These are phyloP conservation scores for Brachypodium distachyon DNA, from an alignment of 202 grass and related monocot species.

Conservation along the genomic window DNA sequence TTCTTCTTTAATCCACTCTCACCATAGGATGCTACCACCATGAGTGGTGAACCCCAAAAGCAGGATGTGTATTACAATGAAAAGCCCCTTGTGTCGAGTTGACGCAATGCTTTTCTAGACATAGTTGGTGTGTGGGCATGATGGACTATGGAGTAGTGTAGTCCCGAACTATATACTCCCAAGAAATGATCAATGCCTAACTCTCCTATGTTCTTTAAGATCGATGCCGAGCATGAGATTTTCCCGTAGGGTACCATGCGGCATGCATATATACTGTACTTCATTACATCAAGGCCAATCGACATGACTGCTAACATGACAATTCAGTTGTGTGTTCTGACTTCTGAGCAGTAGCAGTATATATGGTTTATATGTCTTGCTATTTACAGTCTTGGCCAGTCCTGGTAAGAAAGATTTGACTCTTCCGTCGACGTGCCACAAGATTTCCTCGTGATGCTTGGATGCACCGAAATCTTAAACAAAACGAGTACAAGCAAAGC, in stretches of 20 bases:
- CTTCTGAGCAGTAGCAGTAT: not conserved
- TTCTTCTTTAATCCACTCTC: conserved; percentile 29
- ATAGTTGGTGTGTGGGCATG: conserved; percentile 15
- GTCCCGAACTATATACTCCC: not conserved
- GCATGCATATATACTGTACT: not conserved
- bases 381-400: not conserved
- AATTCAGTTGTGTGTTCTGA: not conserved
- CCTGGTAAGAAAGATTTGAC: not conserved
- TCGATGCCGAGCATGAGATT: not conserved
- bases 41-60: conserved; percentile 35
- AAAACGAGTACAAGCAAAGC: conserved; percentile 20
- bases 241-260: not conserved
- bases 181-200: not conserved
- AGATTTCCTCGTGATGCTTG: not conserved
- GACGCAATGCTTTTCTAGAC: conserved; percentile 30
- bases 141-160: conserved; percentile 16
- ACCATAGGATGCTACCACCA: conserved; percentile 24
- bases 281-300: not conserved
- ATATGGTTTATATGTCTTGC: not conserved
- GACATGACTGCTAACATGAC: not conserved
- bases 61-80: conserved; percentile 19
- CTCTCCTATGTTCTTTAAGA: not conserved
- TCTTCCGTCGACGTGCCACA: not conserved
- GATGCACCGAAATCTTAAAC: not conserved
- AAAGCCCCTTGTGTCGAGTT: conserved; percentile 31